These are phyloP conservation scores for Adansonia rubrostipa DNA, from an alignment of 441 rosid species.

Conservation along the genomic window DNA sequence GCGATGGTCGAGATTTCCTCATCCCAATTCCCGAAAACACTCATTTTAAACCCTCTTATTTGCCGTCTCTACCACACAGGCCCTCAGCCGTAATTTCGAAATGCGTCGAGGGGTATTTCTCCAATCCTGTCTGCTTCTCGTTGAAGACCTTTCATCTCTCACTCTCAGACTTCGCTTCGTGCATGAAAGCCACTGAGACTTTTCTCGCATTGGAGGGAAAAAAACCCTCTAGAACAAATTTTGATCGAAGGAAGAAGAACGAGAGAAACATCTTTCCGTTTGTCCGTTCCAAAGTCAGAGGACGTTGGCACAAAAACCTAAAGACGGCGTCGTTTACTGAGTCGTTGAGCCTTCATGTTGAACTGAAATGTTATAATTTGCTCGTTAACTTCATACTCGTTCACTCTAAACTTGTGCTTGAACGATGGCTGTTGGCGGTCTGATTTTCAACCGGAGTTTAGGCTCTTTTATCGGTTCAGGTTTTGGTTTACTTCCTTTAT, in stretches of 20 bases:
- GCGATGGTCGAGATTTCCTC: conserved; percentile 7
- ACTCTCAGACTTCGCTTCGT: conserved; percentile 34
- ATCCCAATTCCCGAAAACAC: conserved; percentile 6
- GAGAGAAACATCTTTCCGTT: conserved; percentile 22
- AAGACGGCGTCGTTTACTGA: conserved; percentile 9
- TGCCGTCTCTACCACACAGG: not conserved
- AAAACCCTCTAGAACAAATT: not conserved
- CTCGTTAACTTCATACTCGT: conserved; percentile 22
- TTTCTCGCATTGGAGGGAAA: conserved; percentile 57
- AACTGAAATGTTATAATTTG: conserved; percentile 33
- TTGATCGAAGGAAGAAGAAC: not conserved
- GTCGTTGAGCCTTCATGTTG: conserved; percentile 25
- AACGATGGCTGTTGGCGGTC: conserved; percentile 77
- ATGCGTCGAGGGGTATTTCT: conserved; percentile 24
- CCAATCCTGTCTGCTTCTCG: not conserved
- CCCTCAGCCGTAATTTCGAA: not conserved
- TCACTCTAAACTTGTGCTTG: not conserved
- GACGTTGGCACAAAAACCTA: conserved; percentile 23
- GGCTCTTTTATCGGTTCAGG: conserved; percentile 73
- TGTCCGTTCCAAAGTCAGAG: conserved; percentile 38
- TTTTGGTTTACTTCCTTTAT: conserved; percentile 26
- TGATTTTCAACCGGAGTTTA: conserved; percentile 70
- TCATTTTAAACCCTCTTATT: not conserved
- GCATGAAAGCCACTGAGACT: conserved; percentile 45
- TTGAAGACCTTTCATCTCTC: not conserved